Evolutionary conservation across 768 basidiomycete species (phyloP), one percentile per base, ranked within the genome.

Genomic region (Rhodocollybia butyracea): DNA sequence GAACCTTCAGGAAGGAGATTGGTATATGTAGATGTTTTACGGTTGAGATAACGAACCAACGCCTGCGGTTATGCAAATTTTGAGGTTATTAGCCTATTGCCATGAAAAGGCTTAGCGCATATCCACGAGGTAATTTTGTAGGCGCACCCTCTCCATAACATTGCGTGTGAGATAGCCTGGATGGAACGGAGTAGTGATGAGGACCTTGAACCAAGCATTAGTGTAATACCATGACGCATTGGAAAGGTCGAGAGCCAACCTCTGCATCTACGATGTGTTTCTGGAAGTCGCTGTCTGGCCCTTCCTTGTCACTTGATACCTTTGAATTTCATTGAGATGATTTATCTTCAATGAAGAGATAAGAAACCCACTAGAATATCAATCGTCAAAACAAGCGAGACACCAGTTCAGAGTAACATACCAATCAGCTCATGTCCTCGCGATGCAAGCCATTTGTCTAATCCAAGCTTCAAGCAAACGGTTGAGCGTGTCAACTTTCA

Each of bases 51-150:
- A n/a, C n/a, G n/a, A n/a, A n/a, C n/a, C 45, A n/a, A 94, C 91
- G 68, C 91, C 91, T 55, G 93, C 94, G 24, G 94, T 97, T 65
- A 95, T 81, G 64, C 89, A 91, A 55, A 95, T 68, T 73, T 92
- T 95, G 58, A 97, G 81, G 63, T 94, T 94, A 73, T 88, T 88
- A 29, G 94, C 91, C 82, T 91, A 53, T 66, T 40, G n/a, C n/a
- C n/a, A n/a, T n/a, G n/a, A n/a, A n/a, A n/a, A n/a, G n/a, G n/a
- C n/a, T n/a, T n/a, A n/a, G n/a, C n/a, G n/a, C n/a, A n/a, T n/a
- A n/a, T n/a, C n/a, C n/a, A n/a, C n/a, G n/a, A n/a, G n/a, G n/a
- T n/a, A n/a, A n/a, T n/a, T n/a, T n/a, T n/a, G n/a, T n/a, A n/a
- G n/a, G n/a, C n/a, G n/a, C n/a, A n/a, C n/a, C n/a, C n/a, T 12